These are phyloP conservation scores for Nothomitra cinnamomea DNA, from an alignment of 2,329 filamentous ascomycete species.

Conservation along the genomic window DNA sequence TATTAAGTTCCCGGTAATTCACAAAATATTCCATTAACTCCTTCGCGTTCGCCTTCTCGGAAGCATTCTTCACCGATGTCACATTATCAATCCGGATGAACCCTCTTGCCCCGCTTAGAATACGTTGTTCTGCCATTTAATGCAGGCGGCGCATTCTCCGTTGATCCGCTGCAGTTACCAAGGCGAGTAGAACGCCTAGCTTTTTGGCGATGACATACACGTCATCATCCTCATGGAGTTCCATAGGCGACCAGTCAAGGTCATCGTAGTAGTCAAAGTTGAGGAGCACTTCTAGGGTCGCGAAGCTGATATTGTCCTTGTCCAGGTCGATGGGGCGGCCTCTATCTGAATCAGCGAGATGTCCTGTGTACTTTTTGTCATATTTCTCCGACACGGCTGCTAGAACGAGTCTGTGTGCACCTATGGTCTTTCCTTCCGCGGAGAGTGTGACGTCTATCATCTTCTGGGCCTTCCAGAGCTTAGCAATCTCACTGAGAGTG, in stretches of 20 bases:
- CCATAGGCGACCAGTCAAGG: background rate
- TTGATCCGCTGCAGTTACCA: background rate
- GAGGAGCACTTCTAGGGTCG: background rate
- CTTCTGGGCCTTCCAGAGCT: slow-evolving; percentile 8
- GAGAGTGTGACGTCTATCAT: slow-evolving; percentile 11
- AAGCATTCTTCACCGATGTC: background rate
- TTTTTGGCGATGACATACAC: background rate
- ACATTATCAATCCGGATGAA: background rate
- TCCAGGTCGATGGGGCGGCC: background rate
- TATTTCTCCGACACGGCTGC: background rate
- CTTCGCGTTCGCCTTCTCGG: background rate
- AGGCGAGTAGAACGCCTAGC: background rate
- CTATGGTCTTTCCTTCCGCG: slow-evolving; percentile 8
- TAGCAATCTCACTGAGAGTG: slow-evolving; percentile 4
- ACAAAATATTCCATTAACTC: background rate
- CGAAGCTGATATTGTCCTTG: background rate
- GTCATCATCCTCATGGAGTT: background rate
- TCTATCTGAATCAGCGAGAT: background rate
- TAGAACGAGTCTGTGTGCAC: background rate
- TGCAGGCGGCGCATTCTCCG: background rate
- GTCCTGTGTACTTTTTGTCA: background rate
- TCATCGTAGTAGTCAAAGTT: background rate
- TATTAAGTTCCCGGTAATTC: background rate
- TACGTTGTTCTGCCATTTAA: background rate
- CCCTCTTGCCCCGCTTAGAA: background rate